phyloP scores from a whole-genome alignment of 768 basidiomycete species.

The Calocera viscosa region DNA sequence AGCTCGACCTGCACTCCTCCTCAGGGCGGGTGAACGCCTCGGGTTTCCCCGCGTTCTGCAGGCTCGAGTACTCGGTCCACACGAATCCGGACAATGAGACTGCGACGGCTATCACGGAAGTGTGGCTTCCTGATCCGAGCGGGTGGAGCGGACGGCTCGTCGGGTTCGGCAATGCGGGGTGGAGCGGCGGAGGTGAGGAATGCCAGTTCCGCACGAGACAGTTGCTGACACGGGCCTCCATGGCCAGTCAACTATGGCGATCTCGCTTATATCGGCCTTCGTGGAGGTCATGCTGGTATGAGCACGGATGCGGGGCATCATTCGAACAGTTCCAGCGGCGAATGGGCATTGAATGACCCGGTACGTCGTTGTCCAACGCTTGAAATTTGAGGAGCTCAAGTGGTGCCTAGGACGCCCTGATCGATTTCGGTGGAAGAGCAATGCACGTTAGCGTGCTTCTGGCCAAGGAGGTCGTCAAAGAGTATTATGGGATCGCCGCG shows the following conservation, averaged over 20 bases:
- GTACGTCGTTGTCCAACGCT: background rate
- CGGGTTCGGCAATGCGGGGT: background rate
- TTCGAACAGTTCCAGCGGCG: background rate
- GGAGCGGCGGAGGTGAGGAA: background rate
- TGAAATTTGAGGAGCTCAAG: background rate
- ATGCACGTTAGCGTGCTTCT: conserved; percentile 23
- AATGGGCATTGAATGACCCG: background rate
- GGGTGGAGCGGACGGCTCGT: background rate
- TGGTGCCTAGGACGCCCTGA: conserved; percentile 18
- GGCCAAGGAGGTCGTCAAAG: conserved; percentile 23
- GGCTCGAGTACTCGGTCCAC: background rate
- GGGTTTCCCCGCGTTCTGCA: background rate
- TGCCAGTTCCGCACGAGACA: background rate
- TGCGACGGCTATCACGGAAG: background rate
- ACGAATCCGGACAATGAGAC: background rate
- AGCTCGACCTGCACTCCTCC: background rate
- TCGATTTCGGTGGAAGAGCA: conserved; percentile 24
- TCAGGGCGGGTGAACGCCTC: background rate
- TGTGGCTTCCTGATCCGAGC: background rate
- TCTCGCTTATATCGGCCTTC: background rate
- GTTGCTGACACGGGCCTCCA: background rate
- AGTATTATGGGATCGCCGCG: conserved; percentile 20
- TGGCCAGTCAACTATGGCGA: background rate
- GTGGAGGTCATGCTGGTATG: background rate
- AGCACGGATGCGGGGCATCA: background rate